Evolutionary conservation across 192 early-diverging fungal genomes (phyloP).

Genomic region (Mortierella antarctica): DNA sequence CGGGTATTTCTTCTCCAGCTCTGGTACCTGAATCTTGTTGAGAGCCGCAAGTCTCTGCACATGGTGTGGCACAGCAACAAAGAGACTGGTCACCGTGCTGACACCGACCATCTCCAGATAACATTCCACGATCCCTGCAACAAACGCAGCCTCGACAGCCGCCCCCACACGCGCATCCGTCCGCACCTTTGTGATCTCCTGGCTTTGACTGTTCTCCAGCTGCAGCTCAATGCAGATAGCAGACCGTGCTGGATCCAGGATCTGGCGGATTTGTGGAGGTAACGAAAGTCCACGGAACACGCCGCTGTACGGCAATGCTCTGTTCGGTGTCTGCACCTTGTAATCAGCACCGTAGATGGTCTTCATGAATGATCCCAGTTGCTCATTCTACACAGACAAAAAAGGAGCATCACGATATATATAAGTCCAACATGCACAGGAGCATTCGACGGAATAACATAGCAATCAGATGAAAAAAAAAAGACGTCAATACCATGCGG

Average conservation of each 20-base stretch:
- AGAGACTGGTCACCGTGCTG: conserved; percentile 20
- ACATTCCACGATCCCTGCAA: conserved; percentile 44
- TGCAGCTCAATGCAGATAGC: conserved; percentile 55
- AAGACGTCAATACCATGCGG: conserved; percentile 53
- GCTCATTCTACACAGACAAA: conserved; percentile 53
- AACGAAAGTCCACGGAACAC: conserved; percentile 11
- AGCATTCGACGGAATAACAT: too few relatives aligned
- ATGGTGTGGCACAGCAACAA: conserved; percentile 63
- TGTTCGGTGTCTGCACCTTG: conserved; percentile 19
- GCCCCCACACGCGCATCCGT: conserved; percentile 20
- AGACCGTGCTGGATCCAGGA: conserved; percentile 44
- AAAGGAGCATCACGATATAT: conserved; percentile 2
- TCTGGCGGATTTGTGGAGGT: conserved; percentile 35
- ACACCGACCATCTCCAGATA: conserved; percentile 42
- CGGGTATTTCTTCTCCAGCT: conserved; percentile 18
- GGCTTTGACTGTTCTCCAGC: conserved; percentile 1
- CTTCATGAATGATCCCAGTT: conserved; percentile 61
- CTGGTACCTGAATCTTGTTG: conserved; percentile 1
- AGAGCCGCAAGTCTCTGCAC: conserved; percentile 54
- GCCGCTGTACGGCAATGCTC: conserved; percentile 40
- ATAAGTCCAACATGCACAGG: neutral
- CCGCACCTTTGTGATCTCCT: conserved; percentile 5
- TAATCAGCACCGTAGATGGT: conserved; percentile 57
- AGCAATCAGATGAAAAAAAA: neutral
- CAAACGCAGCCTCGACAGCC: conserved; percentile 46